These are phyloP conservation scores for Fusarium pseudocircinatum DNA, from an alignment of 2,329 filamentous ascomycete genomes.

Conservation along the genomic window DNA sequence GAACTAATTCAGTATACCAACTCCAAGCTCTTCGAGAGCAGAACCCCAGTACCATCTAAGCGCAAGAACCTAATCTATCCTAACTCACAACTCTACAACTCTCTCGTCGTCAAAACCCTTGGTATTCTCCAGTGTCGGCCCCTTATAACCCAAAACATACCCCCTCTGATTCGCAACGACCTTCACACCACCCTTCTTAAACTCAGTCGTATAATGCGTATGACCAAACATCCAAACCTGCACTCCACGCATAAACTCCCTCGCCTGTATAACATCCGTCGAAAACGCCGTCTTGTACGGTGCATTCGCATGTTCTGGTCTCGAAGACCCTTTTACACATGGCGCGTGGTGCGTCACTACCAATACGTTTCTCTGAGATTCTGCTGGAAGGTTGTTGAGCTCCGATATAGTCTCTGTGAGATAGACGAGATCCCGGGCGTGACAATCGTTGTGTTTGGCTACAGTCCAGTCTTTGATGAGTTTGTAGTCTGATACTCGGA, in stretches of 20 bases:
- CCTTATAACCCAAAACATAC: slow-evolving; percentile 47
- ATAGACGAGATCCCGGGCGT: slow-evolving; percentile 61
- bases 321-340: slow-evolving; percentile 57
- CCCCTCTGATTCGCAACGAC: slow-evolving; percentile 59
- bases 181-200: slow-evolving; percentile 46
- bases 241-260: slow-evolving; percentile 47
- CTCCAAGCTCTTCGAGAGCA: background rate
- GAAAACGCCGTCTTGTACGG: slow-evolving; percentile 62
- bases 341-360: slow-evolving; percentile 69
- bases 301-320: slow-evolving; percentile 58
- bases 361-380: slow-evolving; percentile 48
- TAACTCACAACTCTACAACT: slow-evolving; percentile 34
- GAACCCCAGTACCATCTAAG: background rate
- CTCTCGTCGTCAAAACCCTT: slow-evolving; percentile 38
- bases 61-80: background rate
- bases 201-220: slow-evolving; percentile 56
- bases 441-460: slow-evolving; percentile 58
- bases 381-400: slow-evolving; percentile 23
- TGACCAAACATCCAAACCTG: slow-evolving; percentile 59
- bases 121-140: slow-evolving; percentile 38
- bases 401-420: slow-evolving; percentile 53
- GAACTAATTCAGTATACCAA: background rate
- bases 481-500: slow-evolving; percentile 63
- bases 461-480: slow-evolving; percentile 63
- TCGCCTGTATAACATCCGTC: slow-evolving; percentile 54